phyloP scores from a whole-genome alignment of 371 early-diverging fungal genomes.

The Dinochytrium kinnereticum region DNA sequence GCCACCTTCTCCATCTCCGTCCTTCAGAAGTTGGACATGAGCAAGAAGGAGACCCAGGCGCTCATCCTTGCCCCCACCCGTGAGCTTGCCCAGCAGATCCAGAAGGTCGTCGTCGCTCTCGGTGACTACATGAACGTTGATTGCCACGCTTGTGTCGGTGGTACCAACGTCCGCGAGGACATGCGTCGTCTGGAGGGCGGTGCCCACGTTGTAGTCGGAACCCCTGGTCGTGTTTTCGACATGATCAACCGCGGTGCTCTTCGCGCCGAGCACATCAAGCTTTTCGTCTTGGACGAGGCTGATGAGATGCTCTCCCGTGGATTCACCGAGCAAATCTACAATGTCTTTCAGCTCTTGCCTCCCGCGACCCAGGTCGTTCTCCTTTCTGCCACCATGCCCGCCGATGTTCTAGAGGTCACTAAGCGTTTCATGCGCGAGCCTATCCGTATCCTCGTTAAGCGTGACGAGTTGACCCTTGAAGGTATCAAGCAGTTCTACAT shows the following conservation, averaged over 20 bases:
- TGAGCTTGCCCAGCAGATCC: slow-evolving; percentile 98
- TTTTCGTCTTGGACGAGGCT: slow-evolving; percentile 99
- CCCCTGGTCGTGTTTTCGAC: slow-evolving; percentile 99
- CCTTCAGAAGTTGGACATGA: slow-evolving; percentile 91
- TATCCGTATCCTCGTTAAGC: slow-evolving; percentile 98
- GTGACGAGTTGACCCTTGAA: slow-evolving; percentile 99
- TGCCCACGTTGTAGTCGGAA: slow-evolving; percentile 97
- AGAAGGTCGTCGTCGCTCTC: slow-evolving; percentile 89
- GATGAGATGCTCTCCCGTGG: slow-evolving; percentile 98
- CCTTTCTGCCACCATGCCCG: slow-evolving; percentile 96
- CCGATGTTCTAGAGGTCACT: slow-evolving; percentile 97
- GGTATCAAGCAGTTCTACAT: slow-evolving; percentile 99
- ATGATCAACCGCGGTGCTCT: slow-evolving; percentile 94
- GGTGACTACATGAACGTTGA: slow-evolving; percentile 94
- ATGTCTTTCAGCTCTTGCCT: slow-evolving; percentile 93
- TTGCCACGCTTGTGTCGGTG: slow-evolving; percentile 98
- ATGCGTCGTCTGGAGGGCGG: slow-evolving; percentile 86
- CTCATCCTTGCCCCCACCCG: slow-evolving; percentile 98
- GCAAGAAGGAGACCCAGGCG: slow-evolving; percentile 89
- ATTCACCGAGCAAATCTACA: slow-evolving; percentile 99
- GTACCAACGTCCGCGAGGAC: slow-evolving; percentile 92
- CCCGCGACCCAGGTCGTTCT: slow-evolving; percentile 97
- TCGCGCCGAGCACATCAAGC: slow-evolving; percentile 88
- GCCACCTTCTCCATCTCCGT: slow-evolving; percentile 99
- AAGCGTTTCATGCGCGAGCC: slow-evolving; percentile 98